These are phyloP conservation scores for Globisporangium camurandrum DNA, from an alignment of 352 stramenopile species.

Conservation along the genomic window DNA sequence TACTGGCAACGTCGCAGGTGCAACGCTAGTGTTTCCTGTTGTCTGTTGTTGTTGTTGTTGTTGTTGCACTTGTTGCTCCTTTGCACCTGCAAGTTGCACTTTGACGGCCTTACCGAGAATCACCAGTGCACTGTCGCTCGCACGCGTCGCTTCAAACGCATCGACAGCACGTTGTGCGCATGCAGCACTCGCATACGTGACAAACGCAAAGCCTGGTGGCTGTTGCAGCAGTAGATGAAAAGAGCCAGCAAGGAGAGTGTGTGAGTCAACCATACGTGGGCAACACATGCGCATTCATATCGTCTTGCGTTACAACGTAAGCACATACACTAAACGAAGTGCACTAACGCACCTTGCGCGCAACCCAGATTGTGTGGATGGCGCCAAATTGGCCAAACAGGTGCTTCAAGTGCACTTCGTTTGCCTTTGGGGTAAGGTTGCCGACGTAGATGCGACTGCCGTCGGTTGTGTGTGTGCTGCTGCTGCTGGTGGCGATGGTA, in stretches of 20 bases:
- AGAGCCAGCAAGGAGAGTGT: neutral
- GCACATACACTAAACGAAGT: neutral
- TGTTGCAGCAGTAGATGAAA: conserved; percentile 12
- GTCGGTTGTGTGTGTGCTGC: conserved; percentile 15
- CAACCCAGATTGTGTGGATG: conserved; percentile 70
- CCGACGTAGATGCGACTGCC: conserved; percentile 64
- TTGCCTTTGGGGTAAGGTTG: conserved; percentile 62
- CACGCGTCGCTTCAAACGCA: conserved; percentile 13
- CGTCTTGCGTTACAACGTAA: too few relatives aligned
- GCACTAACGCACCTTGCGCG: conserved; percentile 39
- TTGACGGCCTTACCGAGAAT: conserved; percentile 70
- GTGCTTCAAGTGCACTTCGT: conserved; percentile 53
- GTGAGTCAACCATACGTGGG: neutral
- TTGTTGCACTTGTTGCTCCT: conserved; percentile 15
- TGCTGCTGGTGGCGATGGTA: conserved; percentile 7
- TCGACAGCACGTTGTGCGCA: conserved; percentile 44
- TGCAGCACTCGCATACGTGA: conserved; percentile 41
- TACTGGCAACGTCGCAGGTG: neutral
- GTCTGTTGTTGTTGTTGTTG: neutral
- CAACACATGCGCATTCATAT: neutral
- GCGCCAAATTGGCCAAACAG: conserved; percentile 56
- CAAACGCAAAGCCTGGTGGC: conserved; percentile 79
- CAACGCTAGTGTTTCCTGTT: neutral
- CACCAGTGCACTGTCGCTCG: conserved; percentile 26
- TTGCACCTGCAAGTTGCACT: conserved; percentile 56